Base-by-base conservation (phyloP, 2,329 filamentous ascomycete genomes). In the Trichoderma sp. region DNA sequence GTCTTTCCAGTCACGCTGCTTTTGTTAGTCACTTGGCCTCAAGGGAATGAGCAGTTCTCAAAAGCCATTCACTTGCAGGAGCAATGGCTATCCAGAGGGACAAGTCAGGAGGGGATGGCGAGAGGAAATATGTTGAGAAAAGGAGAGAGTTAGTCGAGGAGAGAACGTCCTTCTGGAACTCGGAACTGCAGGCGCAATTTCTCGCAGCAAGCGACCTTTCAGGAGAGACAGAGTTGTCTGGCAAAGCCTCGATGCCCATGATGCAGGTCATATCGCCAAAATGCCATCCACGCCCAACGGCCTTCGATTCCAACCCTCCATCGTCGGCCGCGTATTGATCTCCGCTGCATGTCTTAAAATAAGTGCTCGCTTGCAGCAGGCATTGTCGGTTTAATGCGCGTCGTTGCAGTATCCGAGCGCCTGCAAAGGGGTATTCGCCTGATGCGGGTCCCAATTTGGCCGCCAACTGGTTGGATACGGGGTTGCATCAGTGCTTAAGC, bases 281-380 rank as follows among this genome's bases (percentile, higher is more conserved):
- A 59, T 55, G 2, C 40, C 40, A 43, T 43, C 40, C 40, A 19
- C 40, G 19, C 40, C 37, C 47, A 21, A 49, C 33, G n/a, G 29
- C 35, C 8, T 52, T 52, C 52, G 58, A 64, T 10, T 37, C 52
- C 29, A 66, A 33, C 40, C 58, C 21, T 68, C 53, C 65, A 65
- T 59, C 56, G 63, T 55, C 59, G 37, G 66, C 53, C 59, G 53
- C 59, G 27, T 40, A 57, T 47, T 57, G 56, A 66, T 57, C 21
- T 58, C 68, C 58, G 43, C 37, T 60, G 55, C 60, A 62, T 70
- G 69, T 65, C 69, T 70, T 69, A 59, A 56, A 67, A 66, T 66
- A 58, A 35, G 14, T 56, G 16, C 63, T 66, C 63, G 63, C 63
- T 67, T 59, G 40, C 35, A 29, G 21, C n/a, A 40, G n/a, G 31